Conservation (phyloP, 2,329 filamentous ascomycete species). For the Apiospora koreana region DNA sequence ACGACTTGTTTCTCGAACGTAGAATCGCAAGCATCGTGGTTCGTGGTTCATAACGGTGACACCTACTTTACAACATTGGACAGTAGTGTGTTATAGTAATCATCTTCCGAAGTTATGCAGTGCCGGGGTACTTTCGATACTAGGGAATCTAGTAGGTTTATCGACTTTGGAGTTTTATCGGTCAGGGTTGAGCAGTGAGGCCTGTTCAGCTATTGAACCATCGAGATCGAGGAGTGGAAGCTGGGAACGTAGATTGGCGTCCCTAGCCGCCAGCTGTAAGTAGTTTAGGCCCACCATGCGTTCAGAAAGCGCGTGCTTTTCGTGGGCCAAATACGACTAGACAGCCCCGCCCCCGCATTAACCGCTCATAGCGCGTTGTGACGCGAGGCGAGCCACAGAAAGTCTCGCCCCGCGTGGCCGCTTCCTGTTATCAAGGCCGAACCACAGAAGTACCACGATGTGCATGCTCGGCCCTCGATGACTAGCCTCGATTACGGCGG, state of each 20-base stretch:
- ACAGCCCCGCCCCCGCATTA: too few species aligned
- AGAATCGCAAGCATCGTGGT: neutral
- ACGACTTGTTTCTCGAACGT: neutral
- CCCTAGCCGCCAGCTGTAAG: too few species aligned
- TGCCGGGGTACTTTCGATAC: neutral
- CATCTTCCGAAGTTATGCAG: neutral
- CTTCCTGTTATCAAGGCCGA: neutral
- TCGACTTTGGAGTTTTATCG: neutral
- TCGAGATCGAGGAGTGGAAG: neutral
- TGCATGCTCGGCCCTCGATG: neutral
- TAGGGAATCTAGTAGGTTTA: neutral
- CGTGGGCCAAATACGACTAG: too few species aligned
- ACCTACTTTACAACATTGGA: neutral
- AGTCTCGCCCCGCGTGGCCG: neutral
- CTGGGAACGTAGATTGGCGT: too few species aligned
- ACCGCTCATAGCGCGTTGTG: too few species aligned
- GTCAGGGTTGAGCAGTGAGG: neutral
- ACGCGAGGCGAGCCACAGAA: too few species aligned
- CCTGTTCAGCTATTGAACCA: neutral
- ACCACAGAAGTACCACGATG: neutral
- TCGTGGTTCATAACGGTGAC: neutral
- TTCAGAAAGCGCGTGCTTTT: too few species aligned
- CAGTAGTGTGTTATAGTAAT: neutral
- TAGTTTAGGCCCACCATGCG: neutral
- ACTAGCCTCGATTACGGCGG: neutral